Conservation (phyloP, 257 asterid species). For the Nicotiana noctiflora region DNA sequence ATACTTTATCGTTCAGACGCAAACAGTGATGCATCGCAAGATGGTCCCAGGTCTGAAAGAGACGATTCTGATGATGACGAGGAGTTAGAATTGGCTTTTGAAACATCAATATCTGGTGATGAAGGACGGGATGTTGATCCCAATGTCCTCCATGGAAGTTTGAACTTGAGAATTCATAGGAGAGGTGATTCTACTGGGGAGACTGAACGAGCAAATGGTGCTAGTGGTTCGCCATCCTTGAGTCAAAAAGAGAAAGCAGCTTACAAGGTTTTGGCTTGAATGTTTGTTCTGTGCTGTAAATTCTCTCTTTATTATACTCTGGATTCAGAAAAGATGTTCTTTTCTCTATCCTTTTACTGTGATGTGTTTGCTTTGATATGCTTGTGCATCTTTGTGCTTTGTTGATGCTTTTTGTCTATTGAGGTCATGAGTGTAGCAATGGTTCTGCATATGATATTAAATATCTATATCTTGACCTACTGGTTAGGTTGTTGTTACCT, state of each 20-base stretch:
- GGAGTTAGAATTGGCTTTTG: conserved; percentile 77
- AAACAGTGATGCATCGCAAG: conserved; percentile 59
- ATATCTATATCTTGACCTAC: not conserved
- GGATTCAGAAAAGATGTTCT: not conserved
- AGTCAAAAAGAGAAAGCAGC: conserved; percentile 44
- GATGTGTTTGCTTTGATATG: not conserved
- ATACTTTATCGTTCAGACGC: conserved; percentile 69
- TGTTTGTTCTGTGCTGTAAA: not conserved
- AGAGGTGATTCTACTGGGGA: conserved; percentile 50
- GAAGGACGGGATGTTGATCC: conserved; percentile 48
- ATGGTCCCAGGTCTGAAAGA: conserved; percentile 54
- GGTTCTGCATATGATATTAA: not conserved
- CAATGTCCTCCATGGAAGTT: conserved; percentile 52
- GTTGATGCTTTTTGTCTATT: not conserved
- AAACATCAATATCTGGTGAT: conserved; percentile 57
- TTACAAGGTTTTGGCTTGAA: conserved; percentile 48
- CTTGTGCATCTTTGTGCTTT: conserved; percentile 1
- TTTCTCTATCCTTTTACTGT: not conserved
- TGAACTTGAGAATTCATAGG: conserved; percentile 60
- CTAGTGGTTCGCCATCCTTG: conserved; percentile 31
- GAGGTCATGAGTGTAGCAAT: not conserved
- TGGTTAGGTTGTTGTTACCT: not conserved
- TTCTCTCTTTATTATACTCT: not conserved
- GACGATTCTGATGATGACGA: conserved; percentile 90
- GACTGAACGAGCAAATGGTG: conserved; percentile 39